phyloP scores from a whole-genome alignment of 257 asterid genomes.

The Nicotiana tabacum region DNA sequence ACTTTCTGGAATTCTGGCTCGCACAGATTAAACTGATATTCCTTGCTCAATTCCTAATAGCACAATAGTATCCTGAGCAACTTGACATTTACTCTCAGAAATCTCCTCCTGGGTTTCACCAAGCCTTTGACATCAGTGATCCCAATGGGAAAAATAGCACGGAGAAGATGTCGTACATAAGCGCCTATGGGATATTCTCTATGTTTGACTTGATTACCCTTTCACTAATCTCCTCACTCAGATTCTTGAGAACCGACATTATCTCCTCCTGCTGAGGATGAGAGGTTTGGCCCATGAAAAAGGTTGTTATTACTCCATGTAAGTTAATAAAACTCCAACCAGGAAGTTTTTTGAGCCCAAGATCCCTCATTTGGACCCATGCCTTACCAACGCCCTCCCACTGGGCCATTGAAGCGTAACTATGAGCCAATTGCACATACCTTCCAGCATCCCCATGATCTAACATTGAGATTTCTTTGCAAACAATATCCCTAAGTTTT shows the following conservation, averaged over 20 bases:
- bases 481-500: conserved; percentile 44
- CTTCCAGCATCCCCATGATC: conserved; percentile 65
- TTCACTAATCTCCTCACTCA: conserved; percentile 42
- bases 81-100: background rate
- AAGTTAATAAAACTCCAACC: conserved; percentile 83
- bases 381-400: conserved; percentile 88
- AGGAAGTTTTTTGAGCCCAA: conserved; percentile 63
- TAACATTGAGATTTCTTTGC: conserved; percentile 44
- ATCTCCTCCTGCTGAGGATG: conserved; percentile 56
- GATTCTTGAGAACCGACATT: conserved; percentile 29
- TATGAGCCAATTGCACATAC: conserved; percentile 77
- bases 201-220: conserved; percentile 14
- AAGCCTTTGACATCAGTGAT: background rate
- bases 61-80: background rate
- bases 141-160: background rate
- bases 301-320: conserved; percentile 59
- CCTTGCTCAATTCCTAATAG: background rate
- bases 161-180: background rate
- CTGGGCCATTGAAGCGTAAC: conserved; percentile 62
- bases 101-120: background rate
- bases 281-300: conserved; percentile 53
- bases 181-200: conserved; percentile 19
- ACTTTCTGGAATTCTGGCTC: background rate
- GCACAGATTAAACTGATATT: background rate
- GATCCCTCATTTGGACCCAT: conserved; percentile 65